phyloP scores from a whole-genome alignment of 2,329 filamentous ascomycete species.

The Scorias spongiosa region DNA sequence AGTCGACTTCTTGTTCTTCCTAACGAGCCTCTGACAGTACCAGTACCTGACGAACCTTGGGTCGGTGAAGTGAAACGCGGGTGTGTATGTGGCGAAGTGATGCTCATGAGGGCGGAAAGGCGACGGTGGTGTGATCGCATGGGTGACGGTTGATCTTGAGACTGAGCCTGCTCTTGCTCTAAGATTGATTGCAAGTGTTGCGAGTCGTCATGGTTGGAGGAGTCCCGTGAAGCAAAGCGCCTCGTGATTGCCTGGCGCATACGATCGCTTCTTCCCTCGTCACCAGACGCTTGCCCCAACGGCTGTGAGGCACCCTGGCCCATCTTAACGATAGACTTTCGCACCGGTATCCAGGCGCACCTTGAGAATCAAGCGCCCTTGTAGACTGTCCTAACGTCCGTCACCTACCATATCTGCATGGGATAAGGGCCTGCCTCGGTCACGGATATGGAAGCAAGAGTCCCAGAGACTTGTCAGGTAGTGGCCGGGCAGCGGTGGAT shows the following conservation, averaged over 20 bases:
- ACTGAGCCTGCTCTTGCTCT: neutral
- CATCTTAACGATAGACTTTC: slow-evolving; percentile 9
- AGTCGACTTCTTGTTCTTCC: neutral
- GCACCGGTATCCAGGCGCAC: neutral
- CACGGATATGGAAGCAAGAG: neutral
- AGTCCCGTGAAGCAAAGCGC: neutral
- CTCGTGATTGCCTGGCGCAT: neutral
- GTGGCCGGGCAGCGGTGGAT: no score
- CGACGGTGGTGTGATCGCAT: neutral
- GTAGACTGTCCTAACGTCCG: neutral
- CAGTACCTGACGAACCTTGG: neutral
- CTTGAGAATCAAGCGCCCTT: neutral
- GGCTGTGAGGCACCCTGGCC: slow-evolving; percentile 19
- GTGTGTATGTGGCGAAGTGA: neutral
- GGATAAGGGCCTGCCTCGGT: neutral
- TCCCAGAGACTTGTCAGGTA: neutral
- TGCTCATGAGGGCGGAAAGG: neutral
- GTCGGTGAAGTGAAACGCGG: slow-evolving; percentile 1
- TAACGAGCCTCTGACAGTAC: neutral
- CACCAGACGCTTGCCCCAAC: neutral
- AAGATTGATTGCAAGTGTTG: neutral
- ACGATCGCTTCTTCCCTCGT: neutral
- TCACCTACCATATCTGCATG: neutral
- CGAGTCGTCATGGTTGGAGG: neutral
- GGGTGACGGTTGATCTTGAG: neutral